Percentiles rank a stretch among this genome's conserved stretches.
Evolutionary conservation across 2,329 filamentous ascomycete species (phyloP).

Genomic region (Fusarium sacchari): DNA sequence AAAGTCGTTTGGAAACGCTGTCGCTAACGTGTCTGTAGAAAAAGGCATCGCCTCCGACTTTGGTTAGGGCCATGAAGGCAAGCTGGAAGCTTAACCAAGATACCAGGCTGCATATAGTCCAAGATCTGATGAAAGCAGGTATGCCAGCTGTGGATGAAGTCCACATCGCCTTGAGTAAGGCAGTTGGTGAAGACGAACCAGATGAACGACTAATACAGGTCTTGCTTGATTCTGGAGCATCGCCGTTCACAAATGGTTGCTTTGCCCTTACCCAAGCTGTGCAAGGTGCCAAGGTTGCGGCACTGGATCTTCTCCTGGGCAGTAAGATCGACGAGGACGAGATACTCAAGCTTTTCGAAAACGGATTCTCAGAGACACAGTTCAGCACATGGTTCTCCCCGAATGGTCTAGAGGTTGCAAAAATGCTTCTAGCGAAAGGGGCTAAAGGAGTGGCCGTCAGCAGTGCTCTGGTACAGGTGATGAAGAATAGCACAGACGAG

Average conservation of each 20-base stretch:
- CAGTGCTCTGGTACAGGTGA: slow-evolving; percentile 56
- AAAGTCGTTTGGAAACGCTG: not conserved
- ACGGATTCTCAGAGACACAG: slow-evolving; percentile 55
- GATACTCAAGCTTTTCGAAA: slow-evolving; percentile 56
- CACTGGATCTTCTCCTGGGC: slow-evolving; percentile 56
- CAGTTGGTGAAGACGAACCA: slow-evolving; percentile 62
- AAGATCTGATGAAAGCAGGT: slow-evolving; percentile 63
- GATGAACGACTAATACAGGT: slow-evolving; percentile 59
- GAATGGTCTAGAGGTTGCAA: slow-evolving; percentile 58
- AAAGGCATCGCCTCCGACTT: slow-evolving; percentile 58
- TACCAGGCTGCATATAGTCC: slow-evolving; percentile 58
- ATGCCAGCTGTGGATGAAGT: slow-evolving; percentile 60
- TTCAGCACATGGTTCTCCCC: slow-evolving; percentile 58
- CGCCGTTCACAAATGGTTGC: slow-evolving; percentile 61
- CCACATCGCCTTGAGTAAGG: slow-evolving; percentile 61
- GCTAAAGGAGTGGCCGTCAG: slow-evolving; percentile 58
- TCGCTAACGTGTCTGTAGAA: slow-evolving; percentile 49
- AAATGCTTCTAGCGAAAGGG: slow-evolving; percentile 60
- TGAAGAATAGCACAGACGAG: slow-evolving; percentile 55
- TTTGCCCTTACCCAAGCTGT: slow-evolving; percentile 63
- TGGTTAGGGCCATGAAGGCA: slow-evolving; percentile 63
- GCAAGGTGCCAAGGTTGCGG: slow-evolving; percentile 50
- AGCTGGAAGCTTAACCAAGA: slow-evolving; percentile 62
- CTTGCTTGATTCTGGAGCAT: slow-evolving; percentile 62
- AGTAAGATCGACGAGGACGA: slow-evolving; percentile 54